These are phyloP conservation scores for Xylaria sp. DNA, from an alignment of 2,329 filamentous ascomycete genomes.

Conservation along the genomic window DNA sequence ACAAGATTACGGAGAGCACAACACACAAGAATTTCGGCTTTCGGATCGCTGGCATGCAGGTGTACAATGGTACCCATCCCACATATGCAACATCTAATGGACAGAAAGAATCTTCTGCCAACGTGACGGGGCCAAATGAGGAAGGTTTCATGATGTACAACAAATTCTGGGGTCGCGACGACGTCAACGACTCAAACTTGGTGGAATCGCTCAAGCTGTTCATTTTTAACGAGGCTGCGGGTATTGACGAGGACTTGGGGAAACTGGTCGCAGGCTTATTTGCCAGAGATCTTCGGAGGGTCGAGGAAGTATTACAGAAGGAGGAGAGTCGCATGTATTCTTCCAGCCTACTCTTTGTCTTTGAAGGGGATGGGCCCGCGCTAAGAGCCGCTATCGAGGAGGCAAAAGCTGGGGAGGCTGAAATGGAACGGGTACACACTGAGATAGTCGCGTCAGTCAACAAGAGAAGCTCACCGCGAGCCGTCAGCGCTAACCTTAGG, in stretches of 20 bases:
- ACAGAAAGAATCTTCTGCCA: constrained; percentile 47
- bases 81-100: constrained; percentile 21
- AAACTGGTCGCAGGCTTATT: constrained; percentile 66
- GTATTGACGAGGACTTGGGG: constrained; percentile 69
- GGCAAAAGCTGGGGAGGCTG: constrained; percentile 56
- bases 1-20: constrained; percentile 67
- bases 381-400: constrained; percentile 65
- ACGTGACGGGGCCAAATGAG: constrained; percentile 62
- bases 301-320: constrained; percentile 64
- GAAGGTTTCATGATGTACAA: constrained; percentile 70
- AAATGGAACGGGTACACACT: constrained; percentile 22
- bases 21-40: constrained; percentile 71
- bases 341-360: constrained; percentile 70
- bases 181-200: constrained; percentile 66
- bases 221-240: constrained; percentile 67
- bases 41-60: constrained; percentile 73
- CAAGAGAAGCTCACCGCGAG: constrained; percentile 43
- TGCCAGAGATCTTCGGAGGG: constrained; percentile 62
- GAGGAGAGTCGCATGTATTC: constrained; percentile 74
- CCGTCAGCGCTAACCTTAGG: constrained; percentile 53
- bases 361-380: constrained; percentile 70
- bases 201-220: constrained; percentile 66
- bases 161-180: constrained; percentile 69
- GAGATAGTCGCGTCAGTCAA: constrained; percentile 53
- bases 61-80: constrained; percentile 64